These are phyloP conservation scores for Neurospora sp. DNA, from an alignment of 495 filamentous ascomycete species.

Conservation along the genomic window DNA sequence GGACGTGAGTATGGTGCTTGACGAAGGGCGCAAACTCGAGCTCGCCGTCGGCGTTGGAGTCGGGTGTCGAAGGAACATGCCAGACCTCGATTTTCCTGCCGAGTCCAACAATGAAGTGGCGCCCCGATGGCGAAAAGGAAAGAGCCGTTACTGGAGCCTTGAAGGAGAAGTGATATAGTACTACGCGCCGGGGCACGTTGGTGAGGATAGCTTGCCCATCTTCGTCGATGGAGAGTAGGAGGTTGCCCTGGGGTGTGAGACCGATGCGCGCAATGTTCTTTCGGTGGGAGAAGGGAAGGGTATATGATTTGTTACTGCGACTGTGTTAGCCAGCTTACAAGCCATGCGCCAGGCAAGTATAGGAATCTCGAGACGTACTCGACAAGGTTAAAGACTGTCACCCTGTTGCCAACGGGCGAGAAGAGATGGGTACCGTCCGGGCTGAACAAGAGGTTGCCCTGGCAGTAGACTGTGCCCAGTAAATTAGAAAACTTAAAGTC, in stretches of 20 bases:
- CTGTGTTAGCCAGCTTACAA: constrained; percentile 17
- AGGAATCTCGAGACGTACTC: constrained; percentile 50
- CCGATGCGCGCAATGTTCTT: constrained; percentile 84
- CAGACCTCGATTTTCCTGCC: constrained; percentile 85
- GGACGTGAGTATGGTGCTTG: constrained; percentile 71
- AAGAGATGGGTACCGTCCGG: constrained; percentile 92
- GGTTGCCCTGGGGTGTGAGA: constrained; percentile 77
- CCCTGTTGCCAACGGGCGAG: constrained; percentile 94
- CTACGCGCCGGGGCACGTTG: constrained; percentile 73
- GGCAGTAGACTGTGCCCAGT: constrained; percentile 93
- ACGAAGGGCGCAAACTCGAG: constrained; percentile 94
- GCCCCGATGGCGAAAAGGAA: constrained; percentile 84
- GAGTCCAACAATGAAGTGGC: constrained; percentile 77
- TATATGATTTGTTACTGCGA: constrained; percentile 85
- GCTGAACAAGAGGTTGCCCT: constrained; percentile 92
- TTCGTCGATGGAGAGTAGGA: constrained; percentile 87
- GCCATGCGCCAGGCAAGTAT: constrained; percentile 6
- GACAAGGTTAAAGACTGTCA: constrained; percentile 90
- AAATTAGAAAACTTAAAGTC: constrained; percentile 97
- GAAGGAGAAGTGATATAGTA: constrained; percentile 91
- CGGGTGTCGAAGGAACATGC: constrained; percentile 85
- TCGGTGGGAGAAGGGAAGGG: constrained; percentile 87
- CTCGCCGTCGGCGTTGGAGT: constrained; percentile 64
- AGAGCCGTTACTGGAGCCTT: constrained; percentile 71
- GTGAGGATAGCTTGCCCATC: constrained; percentile 89